A percentile compares a stretch with the other conserved stretches of the same genome.
phyloP scores from a whole-genome alignment of 2,329 filamentous ascomycete species.

The Mollisiaceae sp. region DNA sequence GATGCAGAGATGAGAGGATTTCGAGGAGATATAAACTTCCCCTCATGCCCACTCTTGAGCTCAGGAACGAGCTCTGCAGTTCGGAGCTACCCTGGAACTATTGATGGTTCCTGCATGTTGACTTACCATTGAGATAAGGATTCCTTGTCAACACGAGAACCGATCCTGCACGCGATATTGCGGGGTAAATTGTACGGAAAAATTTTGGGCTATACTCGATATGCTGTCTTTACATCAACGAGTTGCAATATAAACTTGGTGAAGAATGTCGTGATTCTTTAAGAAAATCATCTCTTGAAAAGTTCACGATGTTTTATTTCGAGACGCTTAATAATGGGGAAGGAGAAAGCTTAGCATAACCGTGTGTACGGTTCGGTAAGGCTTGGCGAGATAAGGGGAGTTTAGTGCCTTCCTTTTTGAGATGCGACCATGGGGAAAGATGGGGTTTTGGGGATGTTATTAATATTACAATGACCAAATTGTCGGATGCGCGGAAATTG shows the following conservation, averaged over 20 bases:
- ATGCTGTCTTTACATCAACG: neutral
- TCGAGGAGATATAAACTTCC: neutral
- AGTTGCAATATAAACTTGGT: neutral
- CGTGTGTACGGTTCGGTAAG: constrained; percentile 4
- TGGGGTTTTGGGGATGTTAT: neutral
- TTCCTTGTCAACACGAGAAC: neutral
- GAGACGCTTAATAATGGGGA: neutral
- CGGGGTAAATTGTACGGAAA: neutral
- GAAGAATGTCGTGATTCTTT: neutral
- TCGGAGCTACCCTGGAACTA: constrained; percentile 4
- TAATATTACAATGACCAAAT: neutral
- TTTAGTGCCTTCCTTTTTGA: neutral
- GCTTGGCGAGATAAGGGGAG: constrained; percentile 5
- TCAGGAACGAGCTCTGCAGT: neutral
- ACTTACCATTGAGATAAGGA: neutral
- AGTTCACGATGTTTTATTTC: neutral
- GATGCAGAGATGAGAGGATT: neutral
- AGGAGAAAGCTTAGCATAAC: neutral
- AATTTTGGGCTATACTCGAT: too few species aligned
- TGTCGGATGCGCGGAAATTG: neutral
- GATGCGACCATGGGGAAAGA: neutral
- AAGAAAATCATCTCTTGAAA: neutral
- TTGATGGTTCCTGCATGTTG: constrained; percentile 10
- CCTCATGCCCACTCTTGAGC: neutral
- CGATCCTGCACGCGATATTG: neutral